Conservation (phyloP, 345 rosid species). For the Citrus hindsii region DNA sequence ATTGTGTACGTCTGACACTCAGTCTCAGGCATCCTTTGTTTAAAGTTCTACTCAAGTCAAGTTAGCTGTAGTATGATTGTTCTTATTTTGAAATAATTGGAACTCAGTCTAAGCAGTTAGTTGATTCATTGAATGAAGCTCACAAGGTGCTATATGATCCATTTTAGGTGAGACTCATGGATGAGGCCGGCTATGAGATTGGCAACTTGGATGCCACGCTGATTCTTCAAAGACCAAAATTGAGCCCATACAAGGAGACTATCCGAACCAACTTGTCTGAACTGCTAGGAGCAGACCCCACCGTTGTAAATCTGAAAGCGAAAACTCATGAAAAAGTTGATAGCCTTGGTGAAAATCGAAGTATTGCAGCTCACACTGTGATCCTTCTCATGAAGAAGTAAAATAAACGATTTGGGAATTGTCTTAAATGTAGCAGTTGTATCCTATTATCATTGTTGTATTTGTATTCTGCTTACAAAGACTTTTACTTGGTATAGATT, state of each 20-base stretch:
- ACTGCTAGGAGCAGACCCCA: slow-evolving; percentile 81
- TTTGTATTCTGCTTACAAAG: not conserved
- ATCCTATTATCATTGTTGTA: slow-evolving; percentile 1
- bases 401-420: not conserved
- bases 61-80: not conserved
- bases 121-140: slow-evolving; percentile 1
- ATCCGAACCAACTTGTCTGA: slow-evolving; percentile 62
- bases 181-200: slow-evolving; percentile 86
- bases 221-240: slow-evolving; percentile 84
- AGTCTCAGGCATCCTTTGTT: not conserved
- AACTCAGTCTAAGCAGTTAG: not conserved
- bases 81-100: not conserved
- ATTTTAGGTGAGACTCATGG: slow-evolving; percentile 75
- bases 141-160: not conserved
- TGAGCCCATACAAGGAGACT: slow-evolving; percentile 81
- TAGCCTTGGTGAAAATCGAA: slow-evolving; percentile 90
- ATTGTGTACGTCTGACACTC: not conserved
- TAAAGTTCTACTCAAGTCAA: not conserved
- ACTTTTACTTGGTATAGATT: not conserved
- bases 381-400: slow-evolving; percentile 76
- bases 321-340: slow-evolving; percentile 93
- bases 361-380: slow-evolving; percentile 93
- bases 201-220: slow-evolving; percentile 92
- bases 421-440: not conserved
- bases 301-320: slow-evolving; percentile 76